phyloP scores from a whole-genome alignment of 441 rosid genomes.

The Arabidopsis lyrata region DNA sequence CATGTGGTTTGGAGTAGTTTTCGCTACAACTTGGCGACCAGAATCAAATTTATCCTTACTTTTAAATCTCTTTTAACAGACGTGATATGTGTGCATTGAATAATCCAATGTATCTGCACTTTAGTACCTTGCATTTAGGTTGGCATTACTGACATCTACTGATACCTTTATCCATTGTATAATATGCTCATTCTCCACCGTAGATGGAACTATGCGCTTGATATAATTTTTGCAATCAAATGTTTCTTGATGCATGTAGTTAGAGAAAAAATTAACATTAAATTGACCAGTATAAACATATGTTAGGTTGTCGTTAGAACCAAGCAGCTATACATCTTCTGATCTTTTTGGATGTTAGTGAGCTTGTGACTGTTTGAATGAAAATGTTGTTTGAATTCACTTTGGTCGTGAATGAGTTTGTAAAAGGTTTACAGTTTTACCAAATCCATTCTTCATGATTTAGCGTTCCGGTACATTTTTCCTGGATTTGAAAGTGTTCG shows the following conservation, averaged over 20 bases:
- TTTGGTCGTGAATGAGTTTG: not conserved
- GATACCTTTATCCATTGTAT: not conserved
- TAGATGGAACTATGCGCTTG: not conserved
- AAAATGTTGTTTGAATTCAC: slow-evolving; percentile 1
- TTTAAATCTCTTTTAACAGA: slow-evolving; percentile 11
- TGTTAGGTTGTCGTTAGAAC: slow-evolving; percentile 6
- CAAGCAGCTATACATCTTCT: slow-evolving; percentile 10
- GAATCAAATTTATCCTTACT: slow-evolving; percentile 25
- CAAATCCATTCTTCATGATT: not conserved
- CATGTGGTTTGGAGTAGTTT: slow-evolving; percentile 43
- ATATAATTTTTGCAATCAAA: not conserved
- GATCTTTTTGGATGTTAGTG: slow-evolving; percentile 19
- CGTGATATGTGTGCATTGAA: slow-evolving; percentile 24
- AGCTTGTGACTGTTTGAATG: not conserved
- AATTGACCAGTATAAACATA: slow-evolving; percentile 1
- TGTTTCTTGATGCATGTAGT: slow-evolving; percentile 22
- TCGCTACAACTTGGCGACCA: slow-evolving; percentile 49
- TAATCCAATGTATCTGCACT: slow-evolving; percentile 9
- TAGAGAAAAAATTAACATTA: not conserved
- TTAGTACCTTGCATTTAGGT: slow-evolving; percentile 29
- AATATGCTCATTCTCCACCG: slow-evolving; percentile 15
- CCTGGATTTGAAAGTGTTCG: slow-evolving; percentile 5
- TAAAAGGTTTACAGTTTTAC: not conserved
- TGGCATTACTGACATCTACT: not conserved
- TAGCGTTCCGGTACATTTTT: not conserved